A percentile compares a stretch with the other conserved stretches of the same genome.
These are phyloP conservation scores for Oxyria digyna DNA, from an alignment of 148 eudicot genomes.

Conservation along the genomic window DNA sequence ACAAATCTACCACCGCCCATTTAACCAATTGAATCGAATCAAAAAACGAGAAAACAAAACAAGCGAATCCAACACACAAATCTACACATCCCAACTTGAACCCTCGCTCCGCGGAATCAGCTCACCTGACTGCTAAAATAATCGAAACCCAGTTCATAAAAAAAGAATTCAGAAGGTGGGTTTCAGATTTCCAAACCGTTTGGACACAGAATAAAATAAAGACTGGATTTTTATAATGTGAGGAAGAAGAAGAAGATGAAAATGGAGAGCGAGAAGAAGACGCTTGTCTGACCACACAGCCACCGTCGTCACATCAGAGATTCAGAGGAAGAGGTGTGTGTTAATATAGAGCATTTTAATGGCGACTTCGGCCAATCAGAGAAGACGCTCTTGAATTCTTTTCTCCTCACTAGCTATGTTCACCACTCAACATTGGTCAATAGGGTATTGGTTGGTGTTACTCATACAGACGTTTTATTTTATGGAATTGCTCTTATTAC, in stretches of 20 bases:
- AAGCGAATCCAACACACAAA: slow-evolving; percentile 1
- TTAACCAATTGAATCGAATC: neutral
- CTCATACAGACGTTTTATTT: too few relatives aligned
- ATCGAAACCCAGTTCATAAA: neutral
- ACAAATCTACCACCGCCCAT: slow-evolving; percentile 6
- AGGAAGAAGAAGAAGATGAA: neutral
- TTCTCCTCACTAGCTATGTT: too few relatives aligned
- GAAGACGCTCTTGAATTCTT: neutral
- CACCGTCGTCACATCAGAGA: slow-evolving; percentile 4
- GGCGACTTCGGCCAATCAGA: neutral
- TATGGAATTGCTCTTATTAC: too few relatives aligned
- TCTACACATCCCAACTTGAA: neutral
- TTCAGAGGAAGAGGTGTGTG: neutral
- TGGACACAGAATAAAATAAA: neutral
- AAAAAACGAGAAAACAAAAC: neutral
- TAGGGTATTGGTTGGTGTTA: too few relatives aligned
- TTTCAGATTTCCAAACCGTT: neutral
- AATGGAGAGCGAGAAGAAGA: neutral
- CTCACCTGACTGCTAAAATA: neutral
- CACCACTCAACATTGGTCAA: too few relatives aligned
- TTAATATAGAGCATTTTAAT: slow-evolving; percentile 2
- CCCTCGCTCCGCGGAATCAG: slow-evolving; percentile 3
- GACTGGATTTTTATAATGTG: neutral
- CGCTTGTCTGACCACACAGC: neutral
- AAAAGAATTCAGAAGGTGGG: neutral